Percentiles rank a stretch among this genome's conserved stretches.
Evolutionary conservation across 768 basidiomycete species (phyloP).

Genomic region (Tylopilus rubrobrunneus): DNA sequence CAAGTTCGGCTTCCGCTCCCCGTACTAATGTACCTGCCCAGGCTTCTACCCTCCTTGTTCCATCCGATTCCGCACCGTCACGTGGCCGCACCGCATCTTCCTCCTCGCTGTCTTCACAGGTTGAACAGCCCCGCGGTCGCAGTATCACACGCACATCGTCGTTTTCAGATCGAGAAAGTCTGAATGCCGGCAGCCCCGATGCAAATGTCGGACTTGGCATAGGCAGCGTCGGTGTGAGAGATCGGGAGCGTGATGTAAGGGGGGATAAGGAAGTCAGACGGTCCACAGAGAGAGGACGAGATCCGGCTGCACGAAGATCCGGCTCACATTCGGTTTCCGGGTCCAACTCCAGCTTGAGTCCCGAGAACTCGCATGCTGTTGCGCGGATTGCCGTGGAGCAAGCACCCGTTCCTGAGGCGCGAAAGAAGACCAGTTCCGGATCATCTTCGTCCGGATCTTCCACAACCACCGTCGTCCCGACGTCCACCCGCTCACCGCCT

Average conservation of each 20-base stretch:
- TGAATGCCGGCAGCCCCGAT: slow-evolving; percentile 39
- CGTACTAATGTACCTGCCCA: slow-evolving; percentile 10
- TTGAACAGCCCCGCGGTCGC: slow-evolving; percentile 43
- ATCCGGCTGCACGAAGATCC: slow-evolving; percentile 24
- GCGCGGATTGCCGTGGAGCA: slow-evolving; percentile 1
- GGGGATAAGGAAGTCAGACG: slow-evolving; percentile 28
- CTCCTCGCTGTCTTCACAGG: slow-evolving; percentile 32
- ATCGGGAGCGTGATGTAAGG: slow-evolving; percentile 26
- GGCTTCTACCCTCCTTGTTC: slow-evolving; percentile 23
- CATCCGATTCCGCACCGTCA: slow-evolving; percentile 20
- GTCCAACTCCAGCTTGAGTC: slow-evolving; percentile 35
- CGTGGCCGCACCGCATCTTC: slow-evolving; percentile 33
- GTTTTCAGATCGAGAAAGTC: slow-evolving; percentile 48
- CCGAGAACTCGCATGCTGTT: slow-evolving; percentile 20
- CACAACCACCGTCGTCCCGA: slow-evolving; percentile 7
- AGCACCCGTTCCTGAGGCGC: slow-evolving; percentile 8
- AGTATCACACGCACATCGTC: slow-evolving; percentile 53
- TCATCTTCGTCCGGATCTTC: slow-evolving; percentile 30
- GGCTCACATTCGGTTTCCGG: slow-evolving; percentile 30
- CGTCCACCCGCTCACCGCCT: slow-evolving; percentile 19
- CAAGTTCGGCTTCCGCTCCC: slow-evolving; percentile 9
- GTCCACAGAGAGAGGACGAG: slow-evolving; percentile 27
- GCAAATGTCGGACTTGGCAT: slow-evolving; percentile 25
- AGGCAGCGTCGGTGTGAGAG: slow-evolving; percentile 32
- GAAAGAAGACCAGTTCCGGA: slow-evolving; percentile 12